phyloP scores from a whole-genome alignment of 345 rosid species.

The Brassica napus region Da-Ae NC_063435.1:3052501-3053000 shows the following conservation, averaged over 20 bases:
- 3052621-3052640: background rate
- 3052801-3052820: background rate
- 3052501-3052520: too few species aligned
- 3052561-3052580: too few species aligned
- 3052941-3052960: conserved; percentile 43
- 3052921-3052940: conserved; percentile 46
- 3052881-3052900: conserved; percentile 28
- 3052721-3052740: background rate
- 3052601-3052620: too few species aligned
- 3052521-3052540: too few species aligned
- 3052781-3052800: background rate
- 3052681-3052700: background rate
- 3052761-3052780: conserved; percentile 11
- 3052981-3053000: conserved; percentile 19
- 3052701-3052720: background rate
- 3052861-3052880: conserved; percentile 8
- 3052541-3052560: too few species aligned
- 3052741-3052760: background rate
- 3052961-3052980: conserved; percentile 45
- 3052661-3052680: background rate
- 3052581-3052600: too few species aligned
- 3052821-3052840: background rate
- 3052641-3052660: background rate
- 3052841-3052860: background rate
- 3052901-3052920: conserved; percentile 35